These are phyloP conservation scores for Ulota crispa DNA, from an alignment of 225 moss, liverwort and hornwort species.

Conservation along the genomic window DNA sequence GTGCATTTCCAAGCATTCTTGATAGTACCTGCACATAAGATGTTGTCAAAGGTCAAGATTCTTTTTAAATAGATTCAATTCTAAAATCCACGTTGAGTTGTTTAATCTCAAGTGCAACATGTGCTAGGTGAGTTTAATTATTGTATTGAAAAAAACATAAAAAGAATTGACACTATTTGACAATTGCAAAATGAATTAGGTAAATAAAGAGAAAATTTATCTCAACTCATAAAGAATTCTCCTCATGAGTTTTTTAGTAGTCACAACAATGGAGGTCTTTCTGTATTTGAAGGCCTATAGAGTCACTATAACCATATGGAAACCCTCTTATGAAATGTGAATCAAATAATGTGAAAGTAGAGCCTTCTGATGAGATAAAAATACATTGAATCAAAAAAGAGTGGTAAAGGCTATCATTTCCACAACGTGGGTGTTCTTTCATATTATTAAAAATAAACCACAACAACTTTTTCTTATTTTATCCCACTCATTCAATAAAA, in stretches of 20 bases:
- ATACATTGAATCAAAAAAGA: too few species aligned
- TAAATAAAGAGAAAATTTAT: background rate
- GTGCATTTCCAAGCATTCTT: constrained; percentile 48
- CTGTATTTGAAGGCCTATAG: background rate
- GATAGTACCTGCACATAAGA: constrained; percentile 31
- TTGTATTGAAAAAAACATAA: background rate
- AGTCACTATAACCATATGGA: background rate
- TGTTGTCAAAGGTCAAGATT: background rate
- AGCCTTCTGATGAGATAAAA: too few species aligned
- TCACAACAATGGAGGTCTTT: background rate
- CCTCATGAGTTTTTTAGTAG: background rate
- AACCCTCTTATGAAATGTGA: background rate
- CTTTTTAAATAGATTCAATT: background rate
- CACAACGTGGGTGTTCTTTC: too few species aligned
- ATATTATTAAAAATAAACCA: too few species aligned
- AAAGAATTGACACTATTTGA: background rate
- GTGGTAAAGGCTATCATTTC: too few species aligned
- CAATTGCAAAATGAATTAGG: background rate
- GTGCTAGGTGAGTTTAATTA: background rate
- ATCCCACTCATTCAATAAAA: too few species aligned
- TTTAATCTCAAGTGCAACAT: background rate
- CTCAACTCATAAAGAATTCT: background rate
- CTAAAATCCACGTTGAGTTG: background rate
- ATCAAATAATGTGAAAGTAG: background rate
- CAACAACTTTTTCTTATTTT: too few species aligned